Base-by-base conservation (phyloP, 139 green algal species). In the Chlamydomonas schloesseri region DNA sequence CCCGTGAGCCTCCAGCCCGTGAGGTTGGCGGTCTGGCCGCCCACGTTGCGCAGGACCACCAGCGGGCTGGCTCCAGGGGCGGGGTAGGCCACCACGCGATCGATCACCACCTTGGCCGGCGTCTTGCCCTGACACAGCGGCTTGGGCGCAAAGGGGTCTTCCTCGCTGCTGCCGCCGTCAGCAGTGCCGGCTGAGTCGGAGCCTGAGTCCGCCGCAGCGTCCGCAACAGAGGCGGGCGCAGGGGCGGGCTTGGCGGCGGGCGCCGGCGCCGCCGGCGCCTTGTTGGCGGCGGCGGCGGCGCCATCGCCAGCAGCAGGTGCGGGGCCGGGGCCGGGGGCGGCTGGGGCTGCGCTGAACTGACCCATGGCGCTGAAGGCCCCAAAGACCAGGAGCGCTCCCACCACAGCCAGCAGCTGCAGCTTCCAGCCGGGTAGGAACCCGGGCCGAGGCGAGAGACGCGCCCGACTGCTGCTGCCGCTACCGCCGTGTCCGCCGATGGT, bases 1-100 rank as follows among this genome's bases (percentile, higher is more conserved):
- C 73, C 88, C 14, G 70, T 81, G 6, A 94, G 82, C 58, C 73
- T 68, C 88, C 88, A 94, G 60, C 90, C 88, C 0, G 86, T 91
- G 23, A 95, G 84, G 82, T 93, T 90, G 55, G 87, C 90, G 15
- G 83, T 90, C 83, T 95, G 65, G 23, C 83, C 90, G 53, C 91
- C 91, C 0, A 84, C 71, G 87, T 94, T 94, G 62, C 91, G 80
- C 46, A 94, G 87, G 57, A 86, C 71, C 37, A 93, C 57, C 5
- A 75, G 47, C 24, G 82, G 67, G 9, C 34, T 20, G 9, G 46
- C 46, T 5, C 73, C 82, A 8, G 87, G 24, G 0, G 34, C 82
- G 28, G 91, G 89, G 36, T 89, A 78, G 9, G 90, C 72, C 5
- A 87, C 82, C 15, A 94, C 84, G 15, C 68, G 60, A 60, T 93